Evolutionary conservation across 371 early-diverging fungal genomes (phyloP).

Genomic region (Lichtheimia ramosa): DNA sequence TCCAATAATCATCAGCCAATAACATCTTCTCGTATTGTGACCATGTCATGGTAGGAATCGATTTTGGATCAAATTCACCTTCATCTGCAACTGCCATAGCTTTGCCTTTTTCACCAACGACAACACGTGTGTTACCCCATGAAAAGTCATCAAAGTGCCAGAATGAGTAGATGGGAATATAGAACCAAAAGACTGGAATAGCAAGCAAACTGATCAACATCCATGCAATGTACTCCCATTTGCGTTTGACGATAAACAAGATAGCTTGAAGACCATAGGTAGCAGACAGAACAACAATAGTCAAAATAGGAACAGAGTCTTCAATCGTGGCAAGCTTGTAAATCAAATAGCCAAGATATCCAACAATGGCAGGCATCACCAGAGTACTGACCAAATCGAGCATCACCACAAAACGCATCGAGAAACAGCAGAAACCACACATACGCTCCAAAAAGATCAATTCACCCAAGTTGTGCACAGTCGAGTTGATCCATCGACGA

Average conservation of each 20-base stretch:
- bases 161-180: slow-evolving; percentile 86
- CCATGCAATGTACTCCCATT: slow-evolving; percentile 94
- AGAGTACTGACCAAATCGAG: slow-evolving; percentile 93
- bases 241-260: slow-evolving; percentile 81
- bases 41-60: slow-evolving; percentile 80
- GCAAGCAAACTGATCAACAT: slow-evolving; percentile 89
- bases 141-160: slow-evolving; percentile 98
- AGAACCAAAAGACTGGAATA: slow-evolving; percentile 81
- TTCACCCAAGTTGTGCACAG: slow-evolving; percentile 95
- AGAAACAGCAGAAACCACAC: slow-evolving; percentile 98
- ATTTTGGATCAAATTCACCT: slow-evolving; percentile 55
- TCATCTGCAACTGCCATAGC: slow-evolving; percentile 57
- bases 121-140: slow-evolving; percentile 96
- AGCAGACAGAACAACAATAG: slow-evolving; percentile 70
- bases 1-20: slow-evolving; percentile 53
- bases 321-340: slow-evolving; percentile 50
- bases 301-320: slow-evolving; percentile 46
- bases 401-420: slow-evolving; percentile 97
- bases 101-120: slow-evolving; percentile 76
- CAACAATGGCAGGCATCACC: slow-evolving; percentile 90
- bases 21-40: slow-evolving; percentile 81
- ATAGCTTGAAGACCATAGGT: slow-evolving; percentile 85
- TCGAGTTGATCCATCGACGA: slow-evolving; percentile 98
- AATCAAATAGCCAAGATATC: slow-evolving; percentile 80
- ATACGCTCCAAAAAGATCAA: slow-evolving; percentile 83